Conservation (phyloP, 1,284 basidiomycete species). For the Cutaneotrichosporon cavernicola region DNA sequence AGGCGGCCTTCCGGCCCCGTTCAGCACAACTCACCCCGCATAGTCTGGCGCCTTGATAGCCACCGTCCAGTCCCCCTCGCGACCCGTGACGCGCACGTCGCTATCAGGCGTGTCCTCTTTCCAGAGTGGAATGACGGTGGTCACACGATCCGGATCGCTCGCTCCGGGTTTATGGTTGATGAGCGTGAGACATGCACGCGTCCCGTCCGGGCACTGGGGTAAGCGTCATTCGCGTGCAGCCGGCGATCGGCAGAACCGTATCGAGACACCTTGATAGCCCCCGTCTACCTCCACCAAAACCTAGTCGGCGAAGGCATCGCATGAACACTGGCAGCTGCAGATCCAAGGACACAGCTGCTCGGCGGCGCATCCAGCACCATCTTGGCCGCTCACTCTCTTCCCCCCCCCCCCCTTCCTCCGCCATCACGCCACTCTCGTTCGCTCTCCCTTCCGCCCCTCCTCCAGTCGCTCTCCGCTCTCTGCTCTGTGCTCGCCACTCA, state of each 20-base stretch:
- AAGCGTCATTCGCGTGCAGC: not conserved
- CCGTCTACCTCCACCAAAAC: no score
- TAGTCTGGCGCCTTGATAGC: conserved; percentile 38
- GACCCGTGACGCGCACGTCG: conserved; percentile 31
- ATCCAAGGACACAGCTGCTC: no score
- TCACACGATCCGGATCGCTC: conserved; percentile 42
- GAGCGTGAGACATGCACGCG: conserved; percentile 46
- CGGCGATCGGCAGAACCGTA: no score
- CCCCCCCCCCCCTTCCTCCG: no score
- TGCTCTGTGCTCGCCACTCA: not conserved
- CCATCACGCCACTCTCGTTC: no score
- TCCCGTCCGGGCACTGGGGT: conserved; percentile 46
- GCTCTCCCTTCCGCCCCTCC: no score
- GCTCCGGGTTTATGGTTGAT: conserved; percentile 45
- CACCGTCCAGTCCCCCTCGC: conserved; percentile 39
- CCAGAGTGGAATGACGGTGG: conserved; percentile 51
- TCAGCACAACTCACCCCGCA: conserved; percentile 41
- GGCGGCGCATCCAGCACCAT: no score
- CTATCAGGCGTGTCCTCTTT: conserved; percentile 30
- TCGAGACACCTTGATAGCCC: no score
- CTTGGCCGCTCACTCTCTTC: no score
- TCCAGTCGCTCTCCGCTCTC: not conserved
- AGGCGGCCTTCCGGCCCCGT: no score
- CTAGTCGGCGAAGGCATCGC: no score
- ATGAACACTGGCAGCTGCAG: no score